These are phyloP conservation scores for Geopyxis carbonaria DNA, from an alignment of 495 filamentous ascomycete species.

Conservation along the genomic window DNA sequence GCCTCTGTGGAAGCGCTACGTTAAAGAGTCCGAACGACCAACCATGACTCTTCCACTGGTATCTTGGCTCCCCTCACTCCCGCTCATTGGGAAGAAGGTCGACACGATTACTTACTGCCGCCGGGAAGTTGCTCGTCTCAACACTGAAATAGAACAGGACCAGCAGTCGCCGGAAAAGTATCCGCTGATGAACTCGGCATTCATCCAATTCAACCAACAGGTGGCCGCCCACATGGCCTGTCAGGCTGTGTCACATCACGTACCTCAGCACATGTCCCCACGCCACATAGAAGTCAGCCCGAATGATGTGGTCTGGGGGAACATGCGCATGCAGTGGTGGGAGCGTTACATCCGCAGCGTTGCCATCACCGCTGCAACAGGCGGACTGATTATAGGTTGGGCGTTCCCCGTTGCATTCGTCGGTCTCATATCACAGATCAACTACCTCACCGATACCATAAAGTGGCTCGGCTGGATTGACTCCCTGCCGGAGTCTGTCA, in stretches of 20 bases:
- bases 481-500: slow-evolving; percentile 40
- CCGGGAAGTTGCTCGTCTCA: slow-evolving; percentile 71
- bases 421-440: slow-evolving; percentile 59
- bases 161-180: slow-evolving; percentile 74
- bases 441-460: slow-evolving; percentile 45
- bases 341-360: slow-evolving; percentile 61
- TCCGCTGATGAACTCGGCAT: slow-evolving; percentile 92
- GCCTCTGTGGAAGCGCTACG: slow-evolving; percentile 64
- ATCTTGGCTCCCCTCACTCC: slow-evolving; percentile 68
- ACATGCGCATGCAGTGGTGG: slow-evolving; percentile 96
- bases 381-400: slow-evolving; percentile 73
- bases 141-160: slow-evolving; percentile 83
- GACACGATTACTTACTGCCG: slow-evolving; percentile 90
- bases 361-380: slow-evolving; percentile 46
- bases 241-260: slow-evolving; percentile 77
- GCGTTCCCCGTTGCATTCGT: slow-evolving; percentile 83
- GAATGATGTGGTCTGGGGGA: slow-evolving; percentile 90
- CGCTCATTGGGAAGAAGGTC: slow-evolving; percentile 72
- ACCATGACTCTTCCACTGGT: slow-evolving; percentile 71
- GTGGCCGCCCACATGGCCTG: slow-evolving; percentile 97
- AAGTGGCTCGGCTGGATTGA: slow-evolving; percentile 56
- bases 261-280: slow-evolving; percentile 88
- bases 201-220: slow-evolving; percentile 97
- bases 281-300: slow-evolving; percentile 85
- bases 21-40: slow-evolving; percentile 65